Conservation (phyloP, 345 rosid species). For the Lepidium didymum region DNA sequence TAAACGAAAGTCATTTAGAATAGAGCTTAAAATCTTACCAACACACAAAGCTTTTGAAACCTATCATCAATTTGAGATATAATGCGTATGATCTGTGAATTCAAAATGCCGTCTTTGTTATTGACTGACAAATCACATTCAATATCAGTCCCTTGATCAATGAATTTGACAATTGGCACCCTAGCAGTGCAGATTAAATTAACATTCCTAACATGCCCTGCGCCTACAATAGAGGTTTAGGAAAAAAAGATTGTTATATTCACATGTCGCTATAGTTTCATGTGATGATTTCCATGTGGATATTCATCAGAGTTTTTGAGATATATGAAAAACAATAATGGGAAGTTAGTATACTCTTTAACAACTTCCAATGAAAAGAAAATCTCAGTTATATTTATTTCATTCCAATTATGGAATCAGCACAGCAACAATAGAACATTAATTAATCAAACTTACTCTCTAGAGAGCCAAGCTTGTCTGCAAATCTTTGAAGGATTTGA, state of each 20-base stretch:
- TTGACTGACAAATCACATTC: slow-evolving; percentile 46
- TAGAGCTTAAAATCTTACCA: slow-evolving; percentile 32
- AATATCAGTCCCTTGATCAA: slow-evolving; percentile 32
- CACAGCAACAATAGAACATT: neutral
- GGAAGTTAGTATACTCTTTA: neutral
- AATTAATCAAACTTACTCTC: slow-evolving; percentile 26
- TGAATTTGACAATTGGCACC: slow-evolving; percentile 50
- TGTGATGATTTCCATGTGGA: neutral
- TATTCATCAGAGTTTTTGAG: neutral
- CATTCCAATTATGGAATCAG: neutral
- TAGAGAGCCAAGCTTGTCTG: slow-evolving; percentile 24
- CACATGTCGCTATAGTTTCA: neutral
- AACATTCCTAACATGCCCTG: slow-evolving; percentile 38
- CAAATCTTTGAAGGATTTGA: slow-evolving; percentile 31
- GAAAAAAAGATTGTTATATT: neutral
- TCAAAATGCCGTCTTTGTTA: slow-evolving; percentile 40
- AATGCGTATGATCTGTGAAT: slow-evolving; percentile 34
- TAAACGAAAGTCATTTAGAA: neutral
- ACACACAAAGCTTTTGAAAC: slow-evolving; percentile 49
- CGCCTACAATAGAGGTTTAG: slow-evolving; percentile 22
- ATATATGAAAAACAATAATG: no score
- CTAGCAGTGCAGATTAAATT: slow-evolving; percentile 34
- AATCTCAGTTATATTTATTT: neutral
- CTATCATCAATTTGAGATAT: slow-evolving; percentile 49
- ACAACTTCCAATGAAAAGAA: neutral